Percentiles rank a stretch among this genome's conserved stretches.
Conservation (phyloP, 2,329 filamentous ascomycete species). For the Colletotrichum chrysophilum region DNA sequence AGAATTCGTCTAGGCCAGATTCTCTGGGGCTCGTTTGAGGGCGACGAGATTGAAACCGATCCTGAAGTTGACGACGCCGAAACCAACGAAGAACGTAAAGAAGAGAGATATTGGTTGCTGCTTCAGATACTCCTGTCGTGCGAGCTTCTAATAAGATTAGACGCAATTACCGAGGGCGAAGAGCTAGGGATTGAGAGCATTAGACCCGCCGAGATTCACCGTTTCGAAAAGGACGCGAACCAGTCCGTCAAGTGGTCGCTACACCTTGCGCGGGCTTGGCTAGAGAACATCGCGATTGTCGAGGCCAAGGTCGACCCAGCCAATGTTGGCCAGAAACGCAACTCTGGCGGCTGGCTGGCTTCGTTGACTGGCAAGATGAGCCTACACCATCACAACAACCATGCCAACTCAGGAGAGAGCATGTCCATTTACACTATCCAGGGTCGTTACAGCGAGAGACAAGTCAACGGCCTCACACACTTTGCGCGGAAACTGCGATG, state of each 20-base stretch:
- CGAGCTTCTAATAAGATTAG: slow-evolving; percentile 68
- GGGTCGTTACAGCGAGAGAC: slow-evolving; percentile 61
- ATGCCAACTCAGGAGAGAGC: slow-evolving; percentile 27
- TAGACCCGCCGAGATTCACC: slow-evolving; percentile 60
- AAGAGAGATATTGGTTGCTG: slow-evolving; percentile 71
- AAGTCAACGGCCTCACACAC: slow-evolving; percentile 66
- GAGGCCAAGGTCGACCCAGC: slow-evolving; percentile 30
- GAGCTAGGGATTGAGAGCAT: slow-evolving; percentile 58
- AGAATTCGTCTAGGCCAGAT: slow-evolving; percentile 75
- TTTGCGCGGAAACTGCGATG: slow-evolving; percentile 68
- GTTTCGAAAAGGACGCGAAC: slow-evolving; percentile 67
- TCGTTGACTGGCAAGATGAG: slow-evolving; percentile 61
- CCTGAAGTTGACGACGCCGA: slow-evolving; percentile 55
- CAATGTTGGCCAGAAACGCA: slow-evolving; percentile 25
- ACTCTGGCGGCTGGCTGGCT: slow-evolving; percentile 57
- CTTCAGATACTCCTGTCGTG: slow-evolving; percentile 69
- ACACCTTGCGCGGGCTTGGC: slow-evolving; percentile 67
- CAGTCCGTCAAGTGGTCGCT: slow-evolving; percentile 71
- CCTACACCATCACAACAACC: slow-evolving; percentile 38
- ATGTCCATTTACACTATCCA: slow-evolving; percentile 53
- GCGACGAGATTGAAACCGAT: slow-evolving; percentile 58
- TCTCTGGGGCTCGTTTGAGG: slow-evolving; percentile 64
- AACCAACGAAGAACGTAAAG: slow-evolving; percentile 55
- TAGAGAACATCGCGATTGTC: slow-evolving; percentile 69
- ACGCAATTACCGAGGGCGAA: slow-evolving; percentile 66